Percentiles rank a stretch among this genome's conserved stretches.
These are phyloP conservation scores for Talaromyces marneffei DNA, from an alignment of 2,329 filamentous ascomycete species.

Conservation along the genomic window DNA sequence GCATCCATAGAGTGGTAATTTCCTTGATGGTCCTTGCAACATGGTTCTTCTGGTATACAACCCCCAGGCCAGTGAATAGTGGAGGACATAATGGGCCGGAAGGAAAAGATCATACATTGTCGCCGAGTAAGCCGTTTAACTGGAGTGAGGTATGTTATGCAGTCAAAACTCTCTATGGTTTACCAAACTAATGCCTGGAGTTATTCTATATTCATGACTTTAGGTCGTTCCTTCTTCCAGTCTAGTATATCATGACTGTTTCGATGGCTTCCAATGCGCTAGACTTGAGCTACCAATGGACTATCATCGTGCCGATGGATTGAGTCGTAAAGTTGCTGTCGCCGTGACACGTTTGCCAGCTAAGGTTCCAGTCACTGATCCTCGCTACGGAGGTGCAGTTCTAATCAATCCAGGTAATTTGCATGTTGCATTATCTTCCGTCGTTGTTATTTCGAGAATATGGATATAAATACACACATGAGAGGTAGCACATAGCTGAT, in stretches of 20 bases:
- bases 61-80: background rate
- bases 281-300: conserved; percentile 46
- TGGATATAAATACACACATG: too few species aligned
- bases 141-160: conserved; percentile 8
- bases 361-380: conserved; percentile 35
- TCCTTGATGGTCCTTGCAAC: background rate
- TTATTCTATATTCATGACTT: too few species aligned
- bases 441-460: background rate
- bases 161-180: too few species aligned
- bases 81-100: background rate
- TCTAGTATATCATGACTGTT: conserved; percentile 40
- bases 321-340: conserved; percentile 34
- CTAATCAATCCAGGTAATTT: conserved; percentile 42
- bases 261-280: conserved; percentile 45
- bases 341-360: conserved; percentile 46
- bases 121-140: background rate
- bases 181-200: too few species aligned
- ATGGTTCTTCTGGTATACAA: background rate
- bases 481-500: background rate
- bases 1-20: background rate
- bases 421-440: background rate
- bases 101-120: background rate
- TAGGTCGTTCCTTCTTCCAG: conserved; percentile 25
- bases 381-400: conserved; percentile 43
- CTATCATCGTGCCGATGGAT: conserved; percentile 34